phyloP scores from a whole-genome alignment of 371 early-diverging fungal genomes.

The Mortierella sp. region DNA sequence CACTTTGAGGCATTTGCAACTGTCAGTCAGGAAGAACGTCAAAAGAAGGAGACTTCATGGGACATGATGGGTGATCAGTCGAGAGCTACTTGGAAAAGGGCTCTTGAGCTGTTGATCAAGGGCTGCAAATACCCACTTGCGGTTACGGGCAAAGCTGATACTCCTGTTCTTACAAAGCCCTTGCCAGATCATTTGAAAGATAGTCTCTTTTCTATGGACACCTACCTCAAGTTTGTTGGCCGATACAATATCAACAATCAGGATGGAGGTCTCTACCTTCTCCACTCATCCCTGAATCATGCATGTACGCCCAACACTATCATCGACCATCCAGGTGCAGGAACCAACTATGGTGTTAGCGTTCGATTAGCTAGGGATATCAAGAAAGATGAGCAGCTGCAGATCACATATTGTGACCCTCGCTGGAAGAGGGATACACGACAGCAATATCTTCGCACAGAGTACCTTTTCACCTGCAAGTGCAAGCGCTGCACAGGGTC shows the following conservation, averaged over 20 bases:
- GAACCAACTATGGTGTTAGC: constrained; percentile 67
- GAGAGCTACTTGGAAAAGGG: constrained; percentile 67
- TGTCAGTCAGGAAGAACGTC: constrained; percentile 73
- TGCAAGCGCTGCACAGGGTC: constrained; percentile 69
- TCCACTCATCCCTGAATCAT: constrained; percentile 74
- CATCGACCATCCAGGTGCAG: constrained; percentile 65
- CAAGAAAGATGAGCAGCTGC: constrained; percentile 70
- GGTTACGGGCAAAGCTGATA: constrained; percentile 36
- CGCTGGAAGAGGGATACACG: constrained; percentile 74
- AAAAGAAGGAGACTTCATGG: constrained; percentile 76
- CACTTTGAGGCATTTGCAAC: constrained; percentile 76
- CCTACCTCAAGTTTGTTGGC: constrained; percentile 71
- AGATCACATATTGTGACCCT: constrained; percentile 73
- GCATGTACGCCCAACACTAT: constrained; percentile 68
- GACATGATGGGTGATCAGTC: constrained; percentile 66
- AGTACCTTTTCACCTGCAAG: constrained; percentile 70
- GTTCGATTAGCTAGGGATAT: constrained; percentile 69
- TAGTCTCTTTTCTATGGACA: constrained; percentile 67
- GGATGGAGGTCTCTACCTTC: constrained; percentile 74
- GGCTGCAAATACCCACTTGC: constrained; percentile 66
- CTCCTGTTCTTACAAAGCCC: constrained; percentile 65
- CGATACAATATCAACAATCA: constrained; percentile 79
- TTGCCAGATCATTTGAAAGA: constrained; percentile 61
- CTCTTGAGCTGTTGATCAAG: constrained; percentile 60
- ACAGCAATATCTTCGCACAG: constrained; percentile 67